Evolutionary conservation across 306 rosid genomes (phyloP), one percentile per base, ranked within the genome.

Genomic region (Comarum palustre): DNA sequence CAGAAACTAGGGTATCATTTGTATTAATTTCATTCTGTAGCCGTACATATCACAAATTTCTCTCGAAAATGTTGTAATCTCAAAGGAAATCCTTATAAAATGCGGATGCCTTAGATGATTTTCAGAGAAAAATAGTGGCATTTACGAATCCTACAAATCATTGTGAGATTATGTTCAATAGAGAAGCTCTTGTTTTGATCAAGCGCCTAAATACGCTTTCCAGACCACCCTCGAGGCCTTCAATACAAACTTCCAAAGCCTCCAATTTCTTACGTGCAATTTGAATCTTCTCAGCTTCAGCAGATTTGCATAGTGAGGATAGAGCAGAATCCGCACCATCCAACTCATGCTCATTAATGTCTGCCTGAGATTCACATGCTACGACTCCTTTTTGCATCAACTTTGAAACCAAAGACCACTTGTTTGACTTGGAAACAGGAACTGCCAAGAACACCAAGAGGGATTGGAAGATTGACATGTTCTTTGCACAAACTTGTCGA

Each of bases 161-260:
- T 57, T 81, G 88, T 58, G 90, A 82, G 65, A 84, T 64, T 71
- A 81, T 81, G 82, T 90, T 92, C 77, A 88, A 77, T 66, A 92
- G 87, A 6, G 69, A 75, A 60, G 86, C 75, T 81, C 98, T 92
- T 0, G 83, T 75, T 66, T 80, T 92, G 4, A 90, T 81, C 85
- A 92, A 73, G 34, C 72, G 61, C 84, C 89, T 86, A 69, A 85
- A 90, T 46, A 90, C 27, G 9, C 36, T 77, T 62, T 84, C 90
- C 79, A 92, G 58, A 7, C 83, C 83, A 71, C 68, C 86, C 75
- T 88, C 96, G 36, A 90, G 29, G 50, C 69, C 78, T 78, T 86
- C 88, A 72, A 84, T 78, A 42, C 81, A 74, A 34, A 66, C 77
- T 63, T 86, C 92, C 82, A 85, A 86, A 74, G 69, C 84, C 80